Percentiles rank a stretch among this genome's conserved stretches.
These are phyloP conservation scores for Botrytis galanthina DNA, from an alignment of 2,329 filamentous ascomycete genomes.

Conservation along the genomic window DNA sequence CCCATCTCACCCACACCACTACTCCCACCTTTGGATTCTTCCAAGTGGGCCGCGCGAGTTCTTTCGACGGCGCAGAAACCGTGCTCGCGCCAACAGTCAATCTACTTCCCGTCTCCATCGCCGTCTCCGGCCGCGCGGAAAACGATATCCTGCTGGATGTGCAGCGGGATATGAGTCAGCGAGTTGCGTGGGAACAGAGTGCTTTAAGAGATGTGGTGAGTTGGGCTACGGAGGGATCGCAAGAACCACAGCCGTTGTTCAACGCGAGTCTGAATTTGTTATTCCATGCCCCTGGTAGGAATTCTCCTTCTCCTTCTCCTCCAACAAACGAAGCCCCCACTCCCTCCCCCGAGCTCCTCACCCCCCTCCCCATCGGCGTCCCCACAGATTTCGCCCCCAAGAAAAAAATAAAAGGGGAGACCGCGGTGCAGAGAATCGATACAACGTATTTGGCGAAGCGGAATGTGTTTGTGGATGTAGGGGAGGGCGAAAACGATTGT, in stretches of 20 bases:
- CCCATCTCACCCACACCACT: not conserved
- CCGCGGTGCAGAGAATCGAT: not conserved
- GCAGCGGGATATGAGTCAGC: not conserved
- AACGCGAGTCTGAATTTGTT: constrained; percentile 1
- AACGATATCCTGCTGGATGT: not conserved
- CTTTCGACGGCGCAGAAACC: not conserved
- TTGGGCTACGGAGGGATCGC: not conserved
- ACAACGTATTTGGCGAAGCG: not conserved
- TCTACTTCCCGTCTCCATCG: not conserved
- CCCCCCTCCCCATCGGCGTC: not conserved
- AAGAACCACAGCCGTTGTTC: not conserved
- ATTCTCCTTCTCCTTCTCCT: too few species aligned
- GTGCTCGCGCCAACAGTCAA: not conserved
- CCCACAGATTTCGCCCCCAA: not conserved
- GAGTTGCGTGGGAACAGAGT: not conserved
- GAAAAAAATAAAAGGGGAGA: not conserved
- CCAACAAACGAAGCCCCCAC: too few species aligned
- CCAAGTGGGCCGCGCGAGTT: not conserved
- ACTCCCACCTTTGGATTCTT: constrained; percentile 11
- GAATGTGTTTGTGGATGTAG: constrained; percentile 12
- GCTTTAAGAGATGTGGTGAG: not conserved
- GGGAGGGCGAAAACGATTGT: not conserved
- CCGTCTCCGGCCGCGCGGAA: not conserved
- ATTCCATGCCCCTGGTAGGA: not conserved
- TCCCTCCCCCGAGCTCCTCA: not conserved